Conservation (phyloP, 2,329 filamentous ascomycete species). For the Chrysosporium queenslandicum region DNA sequence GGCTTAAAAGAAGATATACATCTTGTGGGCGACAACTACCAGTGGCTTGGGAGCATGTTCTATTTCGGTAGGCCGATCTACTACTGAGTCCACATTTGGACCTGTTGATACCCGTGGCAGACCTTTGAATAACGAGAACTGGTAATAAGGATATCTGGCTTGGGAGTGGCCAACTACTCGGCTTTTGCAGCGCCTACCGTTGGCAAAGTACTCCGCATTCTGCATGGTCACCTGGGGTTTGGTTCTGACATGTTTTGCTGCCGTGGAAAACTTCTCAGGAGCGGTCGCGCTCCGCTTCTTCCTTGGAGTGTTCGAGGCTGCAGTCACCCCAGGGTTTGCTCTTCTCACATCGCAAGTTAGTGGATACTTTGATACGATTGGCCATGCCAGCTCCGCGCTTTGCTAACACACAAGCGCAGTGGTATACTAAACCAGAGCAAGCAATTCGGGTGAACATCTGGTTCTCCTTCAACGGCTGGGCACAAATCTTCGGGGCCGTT, state of each 20-base stretch:
- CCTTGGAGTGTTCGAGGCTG: constrained; percentile 57
- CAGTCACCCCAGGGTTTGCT: constrained; percentile 59
- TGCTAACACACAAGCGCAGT: constrained; percentile 34
- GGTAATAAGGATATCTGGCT: constrained; percentile 36
- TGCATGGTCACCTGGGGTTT: constrained; percentile 48
- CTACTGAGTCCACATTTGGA: too few species aligned
- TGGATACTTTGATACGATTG: neutral
- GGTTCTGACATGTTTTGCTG: constrained; percentile 53
- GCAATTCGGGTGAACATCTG: constrained; percentile 53
- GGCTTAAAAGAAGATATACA: constrained; percentile 44
- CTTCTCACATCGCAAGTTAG: constrained; percentile 47
- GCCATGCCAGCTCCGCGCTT: neutral
- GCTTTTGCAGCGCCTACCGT: constrained; percentile 52
- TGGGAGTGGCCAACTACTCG: constrained; percentile 59
- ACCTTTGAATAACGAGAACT: constrained; percentile 1
- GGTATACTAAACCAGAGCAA: constrained; percentile 63
- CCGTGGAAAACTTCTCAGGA: constrained; percentile 49
- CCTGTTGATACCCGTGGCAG: neutral
- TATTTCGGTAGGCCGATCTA: constrained; percentile 39
- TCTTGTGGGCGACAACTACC: constrained; percentile 43
- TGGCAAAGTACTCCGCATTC: constrained; percentile 56
- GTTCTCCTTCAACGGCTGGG: constrained; percentile 59
- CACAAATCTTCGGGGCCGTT: constrained; percentile 53
- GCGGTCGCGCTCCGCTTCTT: constrained; percentile 58
- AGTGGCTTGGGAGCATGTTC: constrained; percentile 45